phyloP scores from a whole-genome alignment of 1,139 yeast species.

The Saccharomycopsis hybrid region DNA sequence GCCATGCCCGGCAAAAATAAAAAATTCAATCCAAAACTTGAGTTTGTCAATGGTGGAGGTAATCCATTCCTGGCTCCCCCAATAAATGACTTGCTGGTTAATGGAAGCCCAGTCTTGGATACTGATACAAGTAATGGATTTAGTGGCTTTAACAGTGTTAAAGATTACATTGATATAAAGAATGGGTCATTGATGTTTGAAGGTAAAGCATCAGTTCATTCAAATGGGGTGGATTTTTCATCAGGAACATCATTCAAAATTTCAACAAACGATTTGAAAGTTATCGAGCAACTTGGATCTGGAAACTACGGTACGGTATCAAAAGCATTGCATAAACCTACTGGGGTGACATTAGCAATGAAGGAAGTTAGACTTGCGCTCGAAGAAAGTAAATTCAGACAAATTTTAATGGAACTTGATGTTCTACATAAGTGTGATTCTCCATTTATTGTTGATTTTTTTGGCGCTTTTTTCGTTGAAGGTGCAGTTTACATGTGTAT shows the following conservation, averaged over 20 bases:
- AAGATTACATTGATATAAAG: conserved; percentile 78
- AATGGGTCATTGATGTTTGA: conserved; percentile 89
- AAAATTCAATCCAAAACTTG: no score
- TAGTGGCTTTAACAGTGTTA: no score
- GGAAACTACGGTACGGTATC: conserved; percentile 96
- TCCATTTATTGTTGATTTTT: conserved; percentile 89
- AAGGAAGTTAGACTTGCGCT: conserved; percentile 89
- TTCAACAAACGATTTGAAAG: conserved; percentile 79
- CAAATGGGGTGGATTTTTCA: conserved; percentile 76
- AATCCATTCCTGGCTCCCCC: no score
- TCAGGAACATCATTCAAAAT: conserved; percentile 84
- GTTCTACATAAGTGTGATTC: conserved; percentile 85
- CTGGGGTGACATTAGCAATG: conserved; percentile 92
- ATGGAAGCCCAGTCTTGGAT: no score
- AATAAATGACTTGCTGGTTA: no score
- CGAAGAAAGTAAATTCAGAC: conserved; percentile 86
- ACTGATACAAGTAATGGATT: no score
- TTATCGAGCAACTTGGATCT: conserved; percentile 80
- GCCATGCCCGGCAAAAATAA: no score
- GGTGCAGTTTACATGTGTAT: conserved; percentile 98
- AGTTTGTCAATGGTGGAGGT: no score
- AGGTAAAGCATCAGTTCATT: conserved; percentile 87
- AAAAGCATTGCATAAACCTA: conserved; percentile 90
- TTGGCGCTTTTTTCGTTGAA: conserved; percentile 94
- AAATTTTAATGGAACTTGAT: conserved; percentile 92